Percentiles rank a stretch among this genome's conserved stretches.
These are phyloP conservation scores for Debaryomyces sp. DNA, from an alignment of 1,139 yeast genomes.

Conservation along the genomic window DNA sequence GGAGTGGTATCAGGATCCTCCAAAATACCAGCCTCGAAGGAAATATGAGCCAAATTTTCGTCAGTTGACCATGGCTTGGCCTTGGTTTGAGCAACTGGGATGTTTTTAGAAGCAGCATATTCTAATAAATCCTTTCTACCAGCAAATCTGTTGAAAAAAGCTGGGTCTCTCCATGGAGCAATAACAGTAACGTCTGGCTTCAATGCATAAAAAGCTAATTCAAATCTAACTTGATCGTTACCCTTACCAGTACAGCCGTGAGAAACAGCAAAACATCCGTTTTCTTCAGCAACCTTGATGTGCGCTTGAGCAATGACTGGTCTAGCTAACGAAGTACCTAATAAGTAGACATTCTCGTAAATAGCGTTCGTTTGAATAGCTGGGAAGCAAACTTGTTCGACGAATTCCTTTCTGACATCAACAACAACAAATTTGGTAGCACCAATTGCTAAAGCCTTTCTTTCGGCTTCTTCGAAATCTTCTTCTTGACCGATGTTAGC, in stretches of 20 bases:
- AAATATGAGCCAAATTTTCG: constrained; percentile 97
- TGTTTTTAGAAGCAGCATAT: constrained; percentile 87
- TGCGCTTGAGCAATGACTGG: constrained; percentile 99
- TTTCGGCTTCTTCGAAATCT: constrained; percentile 96
- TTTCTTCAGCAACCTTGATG: constrained; percentile 92
- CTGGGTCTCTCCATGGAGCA: constrained; percentile 99
- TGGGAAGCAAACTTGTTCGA: constrained; percentile 90
- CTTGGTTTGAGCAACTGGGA: constrained; percentile 95
- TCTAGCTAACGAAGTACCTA: constrained; percentile 97
- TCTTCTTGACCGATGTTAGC: constrained; percentile 99
- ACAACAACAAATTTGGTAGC: constrained; percentile 93
- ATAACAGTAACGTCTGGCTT: constrained; percentile 96
- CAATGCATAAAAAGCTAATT: constrained; percentile 92
- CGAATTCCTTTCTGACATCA: constrained; percentile 94
- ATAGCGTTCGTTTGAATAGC: constrained; percentile 97
- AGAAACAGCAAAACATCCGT: constrained; percentile 97
- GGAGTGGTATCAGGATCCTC: constrained; percentile 99
- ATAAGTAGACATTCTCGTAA: constrained; percentile 92
- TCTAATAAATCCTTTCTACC: constrained; percentile 96
- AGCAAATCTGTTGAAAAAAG: constrained; percentile 90
- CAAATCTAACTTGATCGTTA: constrained; percentile 98
- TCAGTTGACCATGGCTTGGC: constrained; percentile 99
- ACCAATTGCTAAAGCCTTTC: constrained; percentile 94
- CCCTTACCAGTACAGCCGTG: constrained; percentile 99
- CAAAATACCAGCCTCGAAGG: constrained; percentile 97